These are phyloP conservation scores for Fusarium dimerum DNA, from an alignment of 2,329 filamentous ascomycete species.

Conservation along the genomic window DNA sequence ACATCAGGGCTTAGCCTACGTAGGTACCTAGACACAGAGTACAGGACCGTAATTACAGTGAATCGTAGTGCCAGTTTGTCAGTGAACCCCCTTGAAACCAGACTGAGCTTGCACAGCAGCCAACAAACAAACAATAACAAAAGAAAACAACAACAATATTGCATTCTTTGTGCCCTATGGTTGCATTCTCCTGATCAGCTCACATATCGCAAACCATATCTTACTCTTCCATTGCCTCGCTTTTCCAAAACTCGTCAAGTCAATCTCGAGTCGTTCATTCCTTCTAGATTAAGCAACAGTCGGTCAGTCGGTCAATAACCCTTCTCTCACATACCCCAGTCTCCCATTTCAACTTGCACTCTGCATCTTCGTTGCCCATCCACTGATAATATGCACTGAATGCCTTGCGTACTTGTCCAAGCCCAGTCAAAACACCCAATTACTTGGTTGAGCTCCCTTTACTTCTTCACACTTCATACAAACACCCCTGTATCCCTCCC, in stretches of 20 bases:
- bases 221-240: not conserved
- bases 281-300: constrained; percentile 5
- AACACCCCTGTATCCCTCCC: too few relatives aligned
- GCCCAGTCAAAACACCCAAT: too few relatives aligned
- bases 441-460: too few relatives aligned
- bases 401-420: too few relatives aligned
- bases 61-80: not conserved
- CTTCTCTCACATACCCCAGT: too few relatives aligned
- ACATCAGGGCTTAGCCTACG: too few relatives aligned
- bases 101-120: constrained; percentile 2
- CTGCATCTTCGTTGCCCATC: too few relatives aligned
- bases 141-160: not conserved
- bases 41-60: constrained; percentile 9
- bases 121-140: not conserved
- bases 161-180: not conserved
- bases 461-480: too few relatives aligned
- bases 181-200: not conserved
- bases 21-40: too few relatives aligned
- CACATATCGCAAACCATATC: not conserved
- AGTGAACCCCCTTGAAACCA: not conserved
- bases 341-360: too few relatives aligned
- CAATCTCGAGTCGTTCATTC: constrained; percentile 2
- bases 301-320: not conserved
- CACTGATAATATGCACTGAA: too few relatives aligned
- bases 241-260: not conserved